phyloP scores from a whole-genome alignment of 1,139 yeast species.

The Yamadazyma dushanensis region DNA sequence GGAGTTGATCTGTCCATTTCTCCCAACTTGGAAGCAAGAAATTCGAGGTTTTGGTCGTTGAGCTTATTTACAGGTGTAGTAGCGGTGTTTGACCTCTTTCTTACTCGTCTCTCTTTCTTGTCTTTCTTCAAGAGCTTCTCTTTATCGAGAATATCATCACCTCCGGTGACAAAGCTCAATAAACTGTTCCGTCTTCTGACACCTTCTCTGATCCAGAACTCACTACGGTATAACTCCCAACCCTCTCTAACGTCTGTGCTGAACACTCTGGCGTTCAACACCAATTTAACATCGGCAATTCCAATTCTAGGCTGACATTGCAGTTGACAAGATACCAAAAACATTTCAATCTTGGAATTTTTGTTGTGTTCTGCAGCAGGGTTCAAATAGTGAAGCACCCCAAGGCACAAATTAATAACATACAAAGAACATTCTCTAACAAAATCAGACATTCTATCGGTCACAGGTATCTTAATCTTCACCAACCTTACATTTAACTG shows the following conservation, averaged over 20 bases:
- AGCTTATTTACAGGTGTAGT: constrained; percentile 19
- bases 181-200: constrained; percentile 58
- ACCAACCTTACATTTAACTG: constrained; percentile 79
- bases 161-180: constrained; percentile 32
- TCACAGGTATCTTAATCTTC: constrained; percentile 60
- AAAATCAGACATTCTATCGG: constrained; percentile 52
- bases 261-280: constrained; percentile 78
- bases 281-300: constrained; percentile 61
- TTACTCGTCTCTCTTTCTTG: constrained; percentile 36
- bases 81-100: constrained; percentile 26
- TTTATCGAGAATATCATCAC: constrained; percentile 19
- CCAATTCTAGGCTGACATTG: constrained; percentile 50
- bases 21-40: constrained; percentile 16
- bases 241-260: constrained; percentile 84
- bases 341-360: constrained; percentile 39
- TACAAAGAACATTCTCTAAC: constrained; percentile 40
- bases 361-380: constrained; percentile 34
- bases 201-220: constrained; percentile 89
- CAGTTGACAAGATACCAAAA: constrained; percentile 44
- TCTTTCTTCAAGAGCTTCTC: constrained; percentile 35
- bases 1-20: constrained; percentile 9
- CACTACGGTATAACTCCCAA: constrained; percentile 93
- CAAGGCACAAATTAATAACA: constrained; percentile 27
- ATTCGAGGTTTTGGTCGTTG: constrained; percentile 30
- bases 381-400: constrained; percentile 34